Conservation (phyloP, 2,329 filamentous ascomycete genomes). For the Shiraia sp. region DNA sequence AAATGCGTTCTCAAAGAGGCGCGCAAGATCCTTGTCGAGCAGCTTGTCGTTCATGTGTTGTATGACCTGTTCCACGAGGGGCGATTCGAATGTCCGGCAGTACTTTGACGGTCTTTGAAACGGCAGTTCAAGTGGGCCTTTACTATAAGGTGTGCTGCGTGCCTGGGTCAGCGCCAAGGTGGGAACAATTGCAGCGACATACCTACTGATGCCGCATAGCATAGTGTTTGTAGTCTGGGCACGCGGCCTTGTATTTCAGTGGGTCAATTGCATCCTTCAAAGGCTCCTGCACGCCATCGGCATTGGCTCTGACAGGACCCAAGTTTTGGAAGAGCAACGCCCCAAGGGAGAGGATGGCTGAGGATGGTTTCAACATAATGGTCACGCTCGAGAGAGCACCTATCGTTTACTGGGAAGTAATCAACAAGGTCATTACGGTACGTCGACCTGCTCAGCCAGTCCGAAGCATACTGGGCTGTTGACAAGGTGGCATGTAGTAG, state of each 20-base stretch:
- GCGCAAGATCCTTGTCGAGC: conserved; percentile 82
- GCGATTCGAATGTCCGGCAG: conserved; percentile 89
- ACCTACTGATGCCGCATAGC: conserved; percentile 63
- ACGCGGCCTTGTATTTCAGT: conserved; percentile 52
- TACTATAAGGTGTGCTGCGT: conserved; percentile 73
- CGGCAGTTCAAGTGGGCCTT: conserved; percentile 77
- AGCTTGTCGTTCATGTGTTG: conserved; percentile 77
- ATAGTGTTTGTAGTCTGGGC: conserved; percentile 69
- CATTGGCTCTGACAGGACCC: conserved; percentile 12
- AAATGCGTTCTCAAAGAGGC: conserved; percentile 93
- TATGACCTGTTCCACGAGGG: conserved; percentile 86
- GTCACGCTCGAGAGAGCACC: too few species aligned
- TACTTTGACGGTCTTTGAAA: conserved; percentile 80
- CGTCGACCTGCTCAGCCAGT: too few species aligned
- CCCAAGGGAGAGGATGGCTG: conserved; percentile 15
- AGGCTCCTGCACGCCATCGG: conserved; percentile 33
- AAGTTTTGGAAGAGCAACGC: conserved; percentile 9
- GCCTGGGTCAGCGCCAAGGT: background rate
- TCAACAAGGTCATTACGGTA: too few species aligned
- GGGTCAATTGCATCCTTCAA: conserved; percentile 34
- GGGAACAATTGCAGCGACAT: conserved; percentile 59
- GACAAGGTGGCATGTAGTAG: background rate
- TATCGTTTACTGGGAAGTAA: too few species aligned
- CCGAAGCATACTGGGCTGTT: too few species aligned
- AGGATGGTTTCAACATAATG: conserved; percentile 7